Base-by-base conservation (phyloP, 2,329 filamentous ascomycete species). In the Colletotrichum camelliae region DNA sequence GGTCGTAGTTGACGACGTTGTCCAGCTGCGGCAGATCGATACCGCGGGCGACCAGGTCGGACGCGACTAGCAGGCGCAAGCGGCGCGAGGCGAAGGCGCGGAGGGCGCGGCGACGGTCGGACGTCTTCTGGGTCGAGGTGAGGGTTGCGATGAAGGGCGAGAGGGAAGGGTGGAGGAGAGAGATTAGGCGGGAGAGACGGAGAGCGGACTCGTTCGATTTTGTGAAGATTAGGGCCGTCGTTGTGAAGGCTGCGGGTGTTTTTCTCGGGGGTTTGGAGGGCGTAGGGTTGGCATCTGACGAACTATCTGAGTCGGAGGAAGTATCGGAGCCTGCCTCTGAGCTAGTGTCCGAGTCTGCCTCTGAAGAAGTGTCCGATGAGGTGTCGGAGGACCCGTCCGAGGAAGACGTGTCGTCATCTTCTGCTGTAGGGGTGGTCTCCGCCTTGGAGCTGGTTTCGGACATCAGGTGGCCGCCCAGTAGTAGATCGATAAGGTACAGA, bases 1-100 rank as follows among this genome's bases (percentile, higher is more conserved):
- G 89, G 83, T 98, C 96, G 87, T 98, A 98, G 86, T 98, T 98
- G 84, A 98, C 88, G 62, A 98, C 95, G 81, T 98, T 94, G 43
- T 93, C 92, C 62, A 98, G 90, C 62, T 91, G 90, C 1, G 92
- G 91, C 15, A 98, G 89, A 83, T 98, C 96, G 31, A 98, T 92
- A 80, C 96, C 97, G 77, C 96, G 94, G 3, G 96, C 95, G 1
- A 97, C 95, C n/a, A 97, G 93, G 82, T 98, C 96, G 0, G 97
- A 98, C 1, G 96, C 96, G 61, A 98, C 93, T 58, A 98, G 91
- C 62, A 98, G 92, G 8, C 93, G 92, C 31, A 94, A 84, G 74
- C 91, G 91, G 73, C 89, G 89, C 9, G 87, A 83, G 5, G 89
- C 86, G 83, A 96, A 96, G n/a, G 90, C 89, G 31, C 89, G 88